Evolutionary conservation across 345 rosid species (phyloP), one percentile per base, ranked within the genome.

Genomic region (Triadica sebifera): DNA sequence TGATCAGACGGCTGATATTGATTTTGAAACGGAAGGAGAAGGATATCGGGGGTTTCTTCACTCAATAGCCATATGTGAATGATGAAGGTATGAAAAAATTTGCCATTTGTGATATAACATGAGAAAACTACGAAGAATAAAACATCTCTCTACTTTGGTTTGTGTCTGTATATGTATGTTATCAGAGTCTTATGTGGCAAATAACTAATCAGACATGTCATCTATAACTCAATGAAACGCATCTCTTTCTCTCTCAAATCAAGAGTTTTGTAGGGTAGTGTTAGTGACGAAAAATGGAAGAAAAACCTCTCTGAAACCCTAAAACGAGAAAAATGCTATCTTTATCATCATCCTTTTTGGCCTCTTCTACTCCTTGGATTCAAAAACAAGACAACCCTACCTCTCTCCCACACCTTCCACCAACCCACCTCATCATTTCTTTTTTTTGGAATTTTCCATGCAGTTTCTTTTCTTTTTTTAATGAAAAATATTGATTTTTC

Each of bases 321-420:
- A 47, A 43, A 84, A 78, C 77, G 82, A 78, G 82, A 78, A 78
- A 75, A 70, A 65, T 73, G 82, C 53, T 75, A 37, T 25, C 43
- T 1, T 67, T 57, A 4, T 19, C 65, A 68, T 79, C 77, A 68
- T 67, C 16, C 13, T 70, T 78, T 78, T 78, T 59, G 81, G 79
- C 72, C n/a, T 67, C 57, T 81, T 62, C 8, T 7, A 15, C 29
- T 70, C 56, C 8, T 71, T 67, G 37, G 61, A 38, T 52, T 74
- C 53, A 59, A 29, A 65, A 72, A 25, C 12, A 59, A 56, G 19
- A 67, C 52, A 52, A 59, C 51, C 49, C 58, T 11, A 13, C 29
- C 17, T 13, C 59, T 2, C 19, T 53, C n/a, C 60, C 76, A 62
- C 55, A 45, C 75, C 67, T 65, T 71, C 74, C 71, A 70, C 74